Percentiles rank a stretch among this genome's conserved stretches.
Conservation (phyloP, 1,284 basidiomycete species). For the Malassezia restricta region DNA sequence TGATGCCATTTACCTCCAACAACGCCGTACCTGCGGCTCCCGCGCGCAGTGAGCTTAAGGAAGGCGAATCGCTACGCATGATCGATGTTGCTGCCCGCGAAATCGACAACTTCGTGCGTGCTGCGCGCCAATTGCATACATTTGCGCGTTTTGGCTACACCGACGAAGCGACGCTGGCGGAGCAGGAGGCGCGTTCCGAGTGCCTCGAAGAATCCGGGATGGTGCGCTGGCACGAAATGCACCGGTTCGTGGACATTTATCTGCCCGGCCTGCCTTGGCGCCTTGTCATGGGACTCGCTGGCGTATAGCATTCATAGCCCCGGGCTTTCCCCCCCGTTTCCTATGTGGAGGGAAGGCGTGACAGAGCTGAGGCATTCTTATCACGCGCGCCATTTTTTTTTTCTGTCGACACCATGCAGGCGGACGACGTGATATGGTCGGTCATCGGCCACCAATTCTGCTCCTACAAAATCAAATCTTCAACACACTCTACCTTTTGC, state of each 20-base stretch:
- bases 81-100: constrained; percentile 13
- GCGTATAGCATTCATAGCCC: background rate
- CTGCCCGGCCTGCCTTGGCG: constrained; percentile 18
- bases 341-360: no score
- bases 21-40: background rate
- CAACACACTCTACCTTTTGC: constrained; percentile 63
- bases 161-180: background rate
- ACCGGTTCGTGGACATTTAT: constrained; percentile 16
- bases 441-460: constrained; percentile 43
- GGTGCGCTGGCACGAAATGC: constrained; percentile 25
- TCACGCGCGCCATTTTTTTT: background rate
- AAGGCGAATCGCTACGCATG: background rate
- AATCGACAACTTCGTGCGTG: constrained; percentile 8
- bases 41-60: background rate
- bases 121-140: constrained; percentile 7
- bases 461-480: constrained; percentile 44
- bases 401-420: constrained; percentile 24
- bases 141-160: constrained; percentile 1
- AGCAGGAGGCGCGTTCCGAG: background rate
- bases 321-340: no score
- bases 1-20: constrained; percentile 15
- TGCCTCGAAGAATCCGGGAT: background rate
- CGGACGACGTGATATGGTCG: constrained; percentile 45
- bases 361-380: no score
- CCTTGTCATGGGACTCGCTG: constrained; percentile 15